phyloP scores from a whole-genome alignment of 2,329 filamentous ascomycete species.

The Ambrosiella beaveri region DNA sequence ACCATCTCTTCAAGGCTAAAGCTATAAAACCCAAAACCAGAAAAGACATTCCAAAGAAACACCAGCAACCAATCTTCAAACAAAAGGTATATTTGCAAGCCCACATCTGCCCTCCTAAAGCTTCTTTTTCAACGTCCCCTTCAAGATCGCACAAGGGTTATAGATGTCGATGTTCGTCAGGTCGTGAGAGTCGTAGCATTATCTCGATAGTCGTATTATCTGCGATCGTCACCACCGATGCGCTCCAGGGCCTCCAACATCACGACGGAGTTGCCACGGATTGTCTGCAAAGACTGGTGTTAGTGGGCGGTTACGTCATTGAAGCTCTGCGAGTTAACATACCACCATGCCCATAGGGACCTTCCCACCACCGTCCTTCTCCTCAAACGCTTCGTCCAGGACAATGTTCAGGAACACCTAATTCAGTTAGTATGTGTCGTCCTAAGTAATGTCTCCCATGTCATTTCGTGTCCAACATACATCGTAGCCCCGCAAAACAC shows the following conservation, averaged over 20 bases:
- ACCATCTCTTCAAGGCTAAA: too few relatives aligned
- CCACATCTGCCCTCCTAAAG: neutral
- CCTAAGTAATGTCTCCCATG: neutral
- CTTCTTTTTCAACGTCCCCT: too few relatives aligned
- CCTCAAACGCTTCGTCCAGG: slow-evolving; percentile 88
- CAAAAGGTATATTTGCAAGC: too few relatives aligned
- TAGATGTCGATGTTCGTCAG: neutral
- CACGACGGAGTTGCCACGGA: slow-evolving; percentile 93
- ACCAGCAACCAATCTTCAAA: too few relatives aligned
- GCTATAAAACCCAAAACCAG: too few relatives aligned
- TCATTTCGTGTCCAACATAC: slow-evolving; percentile 33
- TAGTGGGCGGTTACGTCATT: slow-evolving; percentile 14
- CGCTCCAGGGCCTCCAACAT: slow-evolving; percentile 78
- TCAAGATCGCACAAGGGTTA: too few relatives aligned
- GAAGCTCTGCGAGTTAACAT: slow-evolving; percentile 23
- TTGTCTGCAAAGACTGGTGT: slow-evolving; percentile 42
- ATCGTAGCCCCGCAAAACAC: slow-evolving; percentile 88
- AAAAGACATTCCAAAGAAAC: too few relatives aligned
- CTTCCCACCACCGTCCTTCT: slow-evolving; percentile 84
- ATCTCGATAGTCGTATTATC: slow-evolving; percentile 21
- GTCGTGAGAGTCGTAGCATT: slow-evolving; percentile 5
- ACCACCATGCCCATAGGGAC: slow-evolving; percentile 83
- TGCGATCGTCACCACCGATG: slow-evolving; percentile 43
- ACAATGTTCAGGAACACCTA: slow-evolving; percentile 98
- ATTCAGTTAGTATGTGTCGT: neutral